Percentiles rank a stretch among this genome's conserved stretches.
Conservation (phyloP, 768 basidiomycete species). For the Panaeolus cyanescens region DNA sequence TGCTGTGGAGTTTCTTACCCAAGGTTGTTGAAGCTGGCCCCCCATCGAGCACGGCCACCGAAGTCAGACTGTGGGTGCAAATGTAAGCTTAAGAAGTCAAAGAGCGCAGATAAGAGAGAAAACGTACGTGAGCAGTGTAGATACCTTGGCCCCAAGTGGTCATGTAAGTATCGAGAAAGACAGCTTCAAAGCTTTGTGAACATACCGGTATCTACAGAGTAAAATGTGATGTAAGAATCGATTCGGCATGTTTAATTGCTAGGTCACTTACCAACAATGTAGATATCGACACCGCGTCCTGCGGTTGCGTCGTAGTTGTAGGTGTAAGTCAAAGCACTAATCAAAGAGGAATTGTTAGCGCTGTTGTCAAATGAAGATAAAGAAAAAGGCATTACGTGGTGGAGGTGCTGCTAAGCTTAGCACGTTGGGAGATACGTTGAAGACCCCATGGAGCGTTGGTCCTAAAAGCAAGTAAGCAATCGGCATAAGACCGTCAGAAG, state of each 20-base stretch:
- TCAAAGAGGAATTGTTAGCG: too few species aligned
- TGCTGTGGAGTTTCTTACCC: conserved; percentile 36
- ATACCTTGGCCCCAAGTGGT: conserved; percentile 14
- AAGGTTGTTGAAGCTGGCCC: too few species aligned
- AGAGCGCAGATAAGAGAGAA: neutral
- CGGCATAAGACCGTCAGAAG: neutral
- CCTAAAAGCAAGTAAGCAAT: conserved; percentile 12
- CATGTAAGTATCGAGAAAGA: neutral
- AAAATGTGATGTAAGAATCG: neutral
- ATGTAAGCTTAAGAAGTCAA: too few species aligned
- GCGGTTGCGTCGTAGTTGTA: conserved; percentile 25
- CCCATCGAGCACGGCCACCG: too few species aligned
- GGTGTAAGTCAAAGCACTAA: conserved; percentile 19
- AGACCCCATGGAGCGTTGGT: conserved; percentile 36
- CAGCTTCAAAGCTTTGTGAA: neutral
- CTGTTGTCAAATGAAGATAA: too few species aligned
- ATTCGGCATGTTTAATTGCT: conserved; percentile 26
- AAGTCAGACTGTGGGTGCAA: conserved; percentile 33
- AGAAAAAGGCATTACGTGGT: too few species aligned
- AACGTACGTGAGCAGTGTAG: conserved; percentile 20
- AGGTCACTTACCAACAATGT: too few species aligned
- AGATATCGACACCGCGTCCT: conserved; percentile 38
- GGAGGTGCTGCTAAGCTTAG: neutral
- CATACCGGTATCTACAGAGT: neutral
- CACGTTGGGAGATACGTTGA: conserved; percentile 21